Percentiles rank a stretch among this genome's conserved stretches.
phyloP scores from a whole-genome alignment of 2,329 filamentous ascomycete species.

The Stylonectria norvegica region DNA sequence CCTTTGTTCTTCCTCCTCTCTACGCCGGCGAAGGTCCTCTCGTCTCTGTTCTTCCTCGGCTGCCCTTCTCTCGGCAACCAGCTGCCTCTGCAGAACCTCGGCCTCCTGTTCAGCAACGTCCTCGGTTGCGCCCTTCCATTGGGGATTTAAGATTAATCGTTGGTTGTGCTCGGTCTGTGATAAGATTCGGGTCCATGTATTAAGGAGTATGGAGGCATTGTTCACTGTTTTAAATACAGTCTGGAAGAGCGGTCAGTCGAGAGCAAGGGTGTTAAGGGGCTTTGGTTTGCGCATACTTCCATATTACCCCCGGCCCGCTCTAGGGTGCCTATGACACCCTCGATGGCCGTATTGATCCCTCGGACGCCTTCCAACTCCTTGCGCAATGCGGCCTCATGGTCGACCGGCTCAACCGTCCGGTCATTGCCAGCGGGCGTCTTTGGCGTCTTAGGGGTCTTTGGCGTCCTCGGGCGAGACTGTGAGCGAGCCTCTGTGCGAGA shows the following conservation, averaged over 20 bases:
- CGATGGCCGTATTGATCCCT: slow-evolving; percentile 83
- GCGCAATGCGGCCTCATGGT: slow-evolving; percentile 70
- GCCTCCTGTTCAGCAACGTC: slow-evolving; percentile 85
- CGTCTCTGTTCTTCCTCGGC: slow-evolving; percentile 75
- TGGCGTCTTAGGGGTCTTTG: slow-evolving; percentile 48
- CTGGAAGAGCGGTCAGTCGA: slow-evolving; percentile 32
- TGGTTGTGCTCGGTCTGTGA: slow-evolving; percentile 98
- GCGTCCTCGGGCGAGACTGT: slow-evolving; percentile 44
- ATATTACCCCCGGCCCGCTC: slow-evolving; percentile 74
- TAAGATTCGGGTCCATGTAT: slow-evolving; percentile 93
- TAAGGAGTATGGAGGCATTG: slow-evolving; percentile 83
- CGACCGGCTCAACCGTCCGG: slow-evolving; percentile 45
- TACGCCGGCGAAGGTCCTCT: slow-evolving; percentile 63
- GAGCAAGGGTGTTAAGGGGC: slow-evolving; percentile 1
- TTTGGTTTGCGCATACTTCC: slow-evolving; percentile 48
- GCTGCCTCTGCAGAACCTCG: slow-evolving; percentile 69
- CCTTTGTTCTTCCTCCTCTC: slow-evolving; percentile 57
- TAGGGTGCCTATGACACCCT: slow-evolving; percentile 69
- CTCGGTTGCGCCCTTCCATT: slow-evolving; percentile 84
- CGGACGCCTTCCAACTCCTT: slow-evolving; percentile 79
- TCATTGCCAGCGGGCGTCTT: slow-evolving; percentile 42
- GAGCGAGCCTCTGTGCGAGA: slow-evolving; percentile 32
- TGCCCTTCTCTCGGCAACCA: slow-evolving; percentile 72
- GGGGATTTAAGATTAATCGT: slow-evolving; percentile 79
- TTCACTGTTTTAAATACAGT: slow-evolving; percentile 82